Evolutionary conservation across 2,329 filamentous ascomycete genomes (phyloP).

Genomic region (Pseudopyrenochaeta lycopersici): DNA sequence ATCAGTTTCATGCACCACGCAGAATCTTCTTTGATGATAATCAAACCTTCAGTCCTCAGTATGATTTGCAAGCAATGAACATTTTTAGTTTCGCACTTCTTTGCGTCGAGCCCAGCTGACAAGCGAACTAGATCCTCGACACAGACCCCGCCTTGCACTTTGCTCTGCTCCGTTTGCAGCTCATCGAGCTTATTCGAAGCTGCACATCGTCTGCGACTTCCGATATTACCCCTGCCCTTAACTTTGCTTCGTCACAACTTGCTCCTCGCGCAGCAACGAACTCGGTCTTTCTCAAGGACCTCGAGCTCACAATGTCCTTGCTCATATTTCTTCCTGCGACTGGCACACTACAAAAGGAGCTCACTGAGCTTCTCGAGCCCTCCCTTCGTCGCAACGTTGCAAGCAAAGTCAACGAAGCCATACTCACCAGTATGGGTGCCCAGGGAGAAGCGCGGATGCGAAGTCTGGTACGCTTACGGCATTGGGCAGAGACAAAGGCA

Average conservation of each 20-base stretch:
- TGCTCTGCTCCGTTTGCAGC: slow-evolving; percentile 84
- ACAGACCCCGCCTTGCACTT: slow-evolving; percentile 86
- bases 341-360: slow-evolving; percentile 77
- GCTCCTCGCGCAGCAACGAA: slow-evolving; percentile 87
- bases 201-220: slow-evolving; percentile 72
- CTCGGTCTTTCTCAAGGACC: slow-evolving; percentile 80
- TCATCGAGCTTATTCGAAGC: slow-evolving; percentile 89
- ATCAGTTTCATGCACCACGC: slow-evolving; percentile 99
- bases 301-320: slow-evolving; percentile 92
- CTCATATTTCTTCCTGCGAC: slow-evolving; percentile 78
- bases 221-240: slow-evolving; percentile 81
- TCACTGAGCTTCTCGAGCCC: slow-evolving; percentile 80
- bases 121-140: slow-evolving; percentile 77
- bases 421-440: slow-evolving; percentile 76
- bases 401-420: slow-evolving; percentile 86
- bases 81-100: slow-evolving; percentile 10
- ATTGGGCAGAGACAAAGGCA: slow-evolving; percentile 81
- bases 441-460: slow-evolving; percentile 83
- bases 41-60: slow-evolving; percentile 82
- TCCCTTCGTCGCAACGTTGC: slow-evolving; percentile 85
- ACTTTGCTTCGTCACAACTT: slow-evolving; percentile 87
- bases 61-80: slow-evolving; percentile 65
- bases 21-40: slow-evolving; percentile 93
- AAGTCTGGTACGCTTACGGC: slow-evolving; percentile 80
- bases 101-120: slow-evolving; percentile 32